These are phyloP conservation scores for Naematelia encephala DNA, from an alignment of 768 basidiomycete genomes.

Conservation along the genomic window DNA sequence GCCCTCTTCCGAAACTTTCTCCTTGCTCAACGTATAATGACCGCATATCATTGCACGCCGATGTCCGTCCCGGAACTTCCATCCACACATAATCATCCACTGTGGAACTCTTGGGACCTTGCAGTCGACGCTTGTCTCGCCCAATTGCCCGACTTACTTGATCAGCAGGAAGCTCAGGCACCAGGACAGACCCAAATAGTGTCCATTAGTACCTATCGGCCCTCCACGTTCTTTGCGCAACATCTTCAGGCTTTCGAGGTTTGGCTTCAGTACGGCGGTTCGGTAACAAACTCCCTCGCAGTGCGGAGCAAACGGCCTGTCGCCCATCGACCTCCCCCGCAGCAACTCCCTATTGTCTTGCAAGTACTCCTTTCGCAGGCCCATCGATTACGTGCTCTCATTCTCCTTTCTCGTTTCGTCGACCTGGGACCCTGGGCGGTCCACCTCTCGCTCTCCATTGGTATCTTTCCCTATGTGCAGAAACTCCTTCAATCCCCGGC, in stretches of 20 bases:
- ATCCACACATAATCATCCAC: slow-evolving; percentile 89
- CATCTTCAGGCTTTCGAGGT: slow-evolving; percentile 97
- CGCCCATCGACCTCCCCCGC: slow-evolving; percentile 86
- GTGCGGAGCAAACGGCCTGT: slow-evolving; percentile 45
- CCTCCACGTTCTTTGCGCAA: slow-evolving; percentile 90
- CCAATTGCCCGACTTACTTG: slow-evolving; percentile 76
- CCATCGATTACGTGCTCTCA: slow-evolving; percentile 89
- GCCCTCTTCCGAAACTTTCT: slow-evolving; percentile 97
- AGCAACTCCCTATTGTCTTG: slow-evolving; percentile 94
- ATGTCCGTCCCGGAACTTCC: slow-evolving; percentile 88
- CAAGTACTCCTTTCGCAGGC: slow-evolving; percentile 96
- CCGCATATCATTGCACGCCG: slow-evolving; percentile 93
- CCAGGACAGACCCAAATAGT: slow-evolving; percentile 1
- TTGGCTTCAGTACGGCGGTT: slow-evolving; percentile 87
- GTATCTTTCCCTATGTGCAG: slow-evolving; percentile 97
- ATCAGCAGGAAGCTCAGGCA: slow-evolving; percentile 37
- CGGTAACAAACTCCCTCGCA: slow-evolving; percentile 48
- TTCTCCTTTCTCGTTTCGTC: slow-evolving; percentile 93
- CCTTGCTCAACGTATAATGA: slow-evolving; percentile 95
- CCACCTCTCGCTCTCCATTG: slow-evolving; percentile 88
- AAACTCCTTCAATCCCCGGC: slow-evolving; percentile 93
- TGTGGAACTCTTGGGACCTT: slow-evolving; percentile 98
- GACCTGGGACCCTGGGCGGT: slow-evolving; percentile 99
- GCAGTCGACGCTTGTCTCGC: slow-evolving; percentile 90
- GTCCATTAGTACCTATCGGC: slow-evolving; percentile 58